These are phyloP conservation scores for Solanum tarapatanum DNA, from an alignment of 257 asterid species.

Conservation along the genomic window DNA sequence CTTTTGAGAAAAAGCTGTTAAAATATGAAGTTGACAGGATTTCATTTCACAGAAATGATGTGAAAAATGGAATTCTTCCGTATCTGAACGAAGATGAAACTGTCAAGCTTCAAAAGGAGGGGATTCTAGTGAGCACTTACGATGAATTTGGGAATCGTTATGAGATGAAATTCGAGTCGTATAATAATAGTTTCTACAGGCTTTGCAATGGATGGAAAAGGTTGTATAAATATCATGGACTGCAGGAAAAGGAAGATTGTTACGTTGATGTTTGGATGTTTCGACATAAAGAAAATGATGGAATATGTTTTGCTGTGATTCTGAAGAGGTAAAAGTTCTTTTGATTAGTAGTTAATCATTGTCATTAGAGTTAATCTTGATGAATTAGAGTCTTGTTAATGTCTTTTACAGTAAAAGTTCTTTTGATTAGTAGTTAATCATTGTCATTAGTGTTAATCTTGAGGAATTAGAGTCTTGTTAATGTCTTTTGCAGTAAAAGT, in stretches of 20 bases:
- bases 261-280: conserved; percentile 5
- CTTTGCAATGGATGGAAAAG: background rate
- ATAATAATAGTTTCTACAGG: background rate
- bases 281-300: background rate
- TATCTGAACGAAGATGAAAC: background rate
- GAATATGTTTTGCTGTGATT: background rate
- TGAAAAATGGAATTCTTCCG: background rate
- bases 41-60: background rate
- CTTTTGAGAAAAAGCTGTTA: background rate
- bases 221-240: background rate
- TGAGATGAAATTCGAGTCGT: background rate
- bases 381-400: background rate
- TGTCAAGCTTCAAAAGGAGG: background rate
- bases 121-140: background rate
- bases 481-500: background rate
- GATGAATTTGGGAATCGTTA: background rate
- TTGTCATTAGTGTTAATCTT: background rate
- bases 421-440: background rate
- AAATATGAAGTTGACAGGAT: background rate
- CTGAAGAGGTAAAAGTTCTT: background rate
- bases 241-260: background rate
- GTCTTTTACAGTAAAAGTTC: background rate
- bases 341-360: background rate
- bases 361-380: background rate
- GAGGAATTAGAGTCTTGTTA: background rate